Base-by-base conservation (phyloP, 495 filamentous ascomycete species). In the Lasiosphaeria miniovina region DNA sequence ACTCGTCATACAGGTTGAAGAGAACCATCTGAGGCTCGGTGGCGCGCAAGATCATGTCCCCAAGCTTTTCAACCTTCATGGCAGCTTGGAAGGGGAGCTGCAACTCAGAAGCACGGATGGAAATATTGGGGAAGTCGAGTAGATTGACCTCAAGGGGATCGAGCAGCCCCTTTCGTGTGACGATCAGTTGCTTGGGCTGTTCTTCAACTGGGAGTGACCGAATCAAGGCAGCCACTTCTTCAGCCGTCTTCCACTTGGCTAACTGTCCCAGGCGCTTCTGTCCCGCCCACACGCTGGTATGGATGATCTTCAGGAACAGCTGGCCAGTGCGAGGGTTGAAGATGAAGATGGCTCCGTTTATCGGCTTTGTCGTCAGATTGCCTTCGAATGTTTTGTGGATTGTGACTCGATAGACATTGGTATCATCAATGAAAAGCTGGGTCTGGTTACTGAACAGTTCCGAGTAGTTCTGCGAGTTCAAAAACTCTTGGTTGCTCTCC, bases 351-450 rank as follows among this genome's bases (percentile, higher is more conserved):
- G 95, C 95, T 69, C 95, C 95, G 75, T 99, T 99, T 79, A 99
- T 99, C 24, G 95, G 95, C 76, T 99, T 99, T 0, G 95, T 99
- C 2, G 95, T 99, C 81, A 99, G 78, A 68, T 99, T 99, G 63
- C 95, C 95, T 73, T 99, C 95, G 63, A 99, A 99, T 0, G 95
- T 99, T 84, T 99, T 99, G 82, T 99, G 95, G 51, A 99, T 98
- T 1, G 95, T 98, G 63, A 99, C 95, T 75, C 95, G 94, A 68
- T 99, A 99, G 56, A 98, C 96, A 65, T 99, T 99, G 49, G 95
- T 99, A 73, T 99, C 95, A 65, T 99, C 95, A 62, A 99, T 98
- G 80, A 99, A 99, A 45, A 98, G 83, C 80, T 99, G 93, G 52
- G 95, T 96, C 74, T 98, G 93, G 66, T 97, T 97, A 75, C 93